Base-by-base conservation (phyloP, 768 basidiomycete species). In the Lentinula raphanica region DNA sequence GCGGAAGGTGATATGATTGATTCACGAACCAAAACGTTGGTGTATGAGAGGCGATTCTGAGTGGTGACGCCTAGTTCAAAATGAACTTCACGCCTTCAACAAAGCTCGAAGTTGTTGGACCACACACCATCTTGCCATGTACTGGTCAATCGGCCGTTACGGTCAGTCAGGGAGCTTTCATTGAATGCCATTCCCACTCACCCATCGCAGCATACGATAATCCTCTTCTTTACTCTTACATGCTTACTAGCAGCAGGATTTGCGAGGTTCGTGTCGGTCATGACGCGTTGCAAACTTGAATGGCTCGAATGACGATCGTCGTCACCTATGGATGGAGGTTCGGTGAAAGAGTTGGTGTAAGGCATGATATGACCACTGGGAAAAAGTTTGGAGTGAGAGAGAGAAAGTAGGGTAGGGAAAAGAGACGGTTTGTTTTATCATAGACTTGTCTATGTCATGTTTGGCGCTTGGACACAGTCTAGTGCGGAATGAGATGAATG, bases 161-260 rank as follows among this genome's bases (percentile, higher is more conserved):
- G 8, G 6, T 21, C 17, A 32, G 9, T 44, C 13, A 45, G 28
- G 27, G 31, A 35, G 15, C 32, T 15, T 46, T 6, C 31, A 17
- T 31, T 53, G n/a, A 62, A 17, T 58, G 21, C n/a, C 42, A 51
- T 51, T 35, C 13, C 17, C 42, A 68, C 80, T 63, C 59, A 85
- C 88, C 88, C 88, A 65, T 90, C 88, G 61, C 88, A 90, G 63
- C 87, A 90, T 36, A 90, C 76, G 28, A 88, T 75, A 49, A 90
- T 80, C 54, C 88, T 76, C 64, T 88, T 88, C 59, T 72, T 77
- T 3, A 71, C 62, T 54, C 63, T 62, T 49, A 1, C 13, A 15
- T 13, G 27, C 21, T 9, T 11, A 40, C 9, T 23, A 15, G 6
- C 5, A 23, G 23, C n/a, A 53, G n/a, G n/a, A n/a, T n/a, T 39